Percentiles rank a stretch among this genome's conserved stretches.
phyloP scores from a whole-genome alignment of 495 filamentous ascomycete species.

The Apiosordaria backusii region DNA sequence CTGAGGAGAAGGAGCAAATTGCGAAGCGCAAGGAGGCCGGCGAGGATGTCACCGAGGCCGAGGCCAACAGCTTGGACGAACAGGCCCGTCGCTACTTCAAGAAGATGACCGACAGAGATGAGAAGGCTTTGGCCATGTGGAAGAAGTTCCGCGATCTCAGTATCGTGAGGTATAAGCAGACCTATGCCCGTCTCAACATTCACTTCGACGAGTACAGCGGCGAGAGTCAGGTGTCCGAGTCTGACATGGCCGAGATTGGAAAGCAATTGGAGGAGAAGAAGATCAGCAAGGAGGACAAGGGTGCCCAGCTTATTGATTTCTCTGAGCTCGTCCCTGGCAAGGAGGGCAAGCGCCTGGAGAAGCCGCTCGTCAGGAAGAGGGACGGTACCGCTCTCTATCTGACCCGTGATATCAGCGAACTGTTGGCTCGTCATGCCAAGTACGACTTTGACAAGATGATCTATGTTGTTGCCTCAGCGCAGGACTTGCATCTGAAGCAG shows the following conservation, averaged over 20 bases:
- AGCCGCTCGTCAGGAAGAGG: slow-evolving; percentile 55
- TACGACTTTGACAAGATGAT: slow-evolving; percentile 70
- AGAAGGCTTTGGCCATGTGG: slow-evolving; percentile 76
- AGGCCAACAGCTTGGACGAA: slow-evolving; percentile 56
- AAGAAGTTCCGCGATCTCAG: slow-evolving; percentile 83
- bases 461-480: slow-evolving; percentile 59
- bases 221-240: slow-evolving; percentile 84
- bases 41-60: slow-evolving; percentile 47
- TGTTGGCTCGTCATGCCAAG: slow-evolving; percentile 55
- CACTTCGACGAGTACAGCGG: slow-evolving; percentile 91
- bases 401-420: slow-evolving; percentile 63
- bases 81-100: slow-evolving; percentile 78
- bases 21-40: slow-evolving; percentile 46
- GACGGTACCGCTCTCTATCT: slow-evolving; percentile 64
- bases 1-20: slow-evolving; percentile 53
- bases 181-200: slow-evolving; percentile 62
- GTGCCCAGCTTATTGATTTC: slow-evolving; percentile 86
- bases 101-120: slow-evolving; percentile 80
- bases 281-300: slow-evolving; percentile 77
- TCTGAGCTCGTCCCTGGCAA: slow-evolving; percentile 64
- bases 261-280: slow-evolving; percentile 64
- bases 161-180: slow-evolving; percentile 73
- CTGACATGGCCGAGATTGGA: slow-evolving; percentile 70
- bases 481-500: slow-evolving; percentile 60
- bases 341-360: slow-evolving; percentile 54